Percentiles rank a stretch among this genome's conserved stretches.
Conservation (phyloP, 768 basidiomycete genomes). For the Pholiota molesta region DNA sequence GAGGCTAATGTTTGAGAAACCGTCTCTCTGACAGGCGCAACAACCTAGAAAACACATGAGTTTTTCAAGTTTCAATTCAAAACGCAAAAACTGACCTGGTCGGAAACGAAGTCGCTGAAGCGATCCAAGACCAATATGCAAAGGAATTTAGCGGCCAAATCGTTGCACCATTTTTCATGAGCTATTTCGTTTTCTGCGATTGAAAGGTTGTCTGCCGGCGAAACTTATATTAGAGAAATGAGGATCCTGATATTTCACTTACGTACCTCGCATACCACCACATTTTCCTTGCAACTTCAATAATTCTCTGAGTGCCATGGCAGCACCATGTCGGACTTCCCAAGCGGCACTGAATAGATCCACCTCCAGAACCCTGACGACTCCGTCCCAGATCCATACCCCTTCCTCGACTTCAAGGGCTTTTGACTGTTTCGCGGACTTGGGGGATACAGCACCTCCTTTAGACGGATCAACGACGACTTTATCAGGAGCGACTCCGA, state of each 20-base stretch:
- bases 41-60: constrained; percentile 48
- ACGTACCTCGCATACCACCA: constrained; percentile 79
- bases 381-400: constrained; percentile 85
- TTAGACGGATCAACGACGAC: constrained; percentile 80
- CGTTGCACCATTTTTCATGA: constrained; percentile 90
- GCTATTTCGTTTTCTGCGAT: constrained; percentile 60
- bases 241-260: background rate
- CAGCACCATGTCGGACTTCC: constrained; percentile 95
- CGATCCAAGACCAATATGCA: constrained; percentile 93
- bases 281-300: constrained; percentile 81
- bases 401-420: constrained; percentile 77
- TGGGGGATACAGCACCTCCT: constrained; percentile 83
- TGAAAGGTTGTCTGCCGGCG: constrained; percentile 49
- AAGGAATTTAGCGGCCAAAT: constrained; percentile 81
- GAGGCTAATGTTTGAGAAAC: constrained; percentile 94
- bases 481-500: constrained; percentile 54
- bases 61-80: background rate
- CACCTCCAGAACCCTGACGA: constrained; percentile 77
- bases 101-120: constrained; percentile 97
- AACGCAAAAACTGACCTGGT: constrained; percentile 54
- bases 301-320: constrained; percentile 87
- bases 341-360: constrained; percentile 85
- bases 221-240: background rate
- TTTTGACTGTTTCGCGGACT: constrained; percentile 74
- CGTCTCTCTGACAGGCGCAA: constrained; percentile 96